phyloP scores from a whole-genome alignment of 1,284 basidiomycete genomes.

The Afroboletus lepidellus region DNA sequence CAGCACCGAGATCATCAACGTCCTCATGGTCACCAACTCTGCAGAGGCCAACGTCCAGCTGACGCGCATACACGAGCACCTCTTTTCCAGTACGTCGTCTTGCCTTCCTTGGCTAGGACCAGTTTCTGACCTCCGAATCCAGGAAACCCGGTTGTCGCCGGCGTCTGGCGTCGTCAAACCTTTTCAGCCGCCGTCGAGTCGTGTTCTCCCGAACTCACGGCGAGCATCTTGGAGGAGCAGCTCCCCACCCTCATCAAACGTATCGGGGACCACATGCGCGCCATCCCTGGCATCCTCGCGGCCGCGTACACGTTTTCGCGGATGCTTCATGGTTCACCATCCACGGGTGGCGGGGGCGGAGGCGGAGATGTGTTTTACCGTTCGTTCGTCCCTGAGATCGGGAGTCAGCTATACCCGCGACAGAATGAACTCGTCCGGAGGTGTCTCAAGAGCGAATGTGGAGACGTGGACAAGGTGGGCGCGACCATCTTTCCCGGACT shows the following conservation, averaged over 20 bases:
- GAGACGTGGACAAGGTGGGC: constrained; percentile 69
- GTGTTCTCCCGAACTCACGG: constrained; percentile 65
- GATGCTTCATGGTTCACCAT: constrained; percentile 73
- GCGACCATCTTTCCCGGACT: constrained; percentile 76
- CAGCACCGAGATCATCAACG: constrained; percentile 77
- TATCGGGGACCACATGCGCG: constrained; percentile 45
- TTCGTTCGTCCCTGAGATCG: constrained; percentile 77
- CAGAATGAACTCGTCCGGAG: constrained; percentile 79
- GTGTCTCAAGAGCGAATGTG: constrained; percentile 69
- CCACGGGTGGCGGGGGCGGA: constrained; percentile 40
- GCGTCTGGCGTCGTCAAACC: constrained; percentile 82
- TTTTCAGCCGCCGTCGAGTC: constrained; percentile 77
- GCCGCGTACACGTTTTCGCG: constrained; percentile 73
- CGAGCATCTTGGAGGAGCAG: constrained; percentile 63
- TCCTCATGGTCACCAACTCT: constrained; percentile 74
- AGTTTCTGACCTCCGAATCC: not conserved
- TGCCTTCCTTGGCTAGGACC: not conserved
- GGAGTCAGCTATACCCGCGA: constrained; percentile 59
- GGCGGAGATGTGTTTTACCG: constrained; percentile 76
- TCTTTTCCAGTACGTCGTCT: constrained; percentile 64
- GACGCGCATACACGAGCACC: constrained; percentile 78
- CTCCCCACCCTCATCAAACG: constrained; percentile 57
- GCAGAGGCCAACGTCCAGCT: constrained; percentile 77
- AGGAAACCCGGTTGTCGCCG: constrained; percentile 80
- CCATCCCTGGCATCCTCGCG: constrained; percentile 56